A percentile compares a stretch with the other conserved stretches of the same genome.
Conservation (phyloP, 192 early-diverging fungal species). For the Ambispora gerdemannii region DNA sequence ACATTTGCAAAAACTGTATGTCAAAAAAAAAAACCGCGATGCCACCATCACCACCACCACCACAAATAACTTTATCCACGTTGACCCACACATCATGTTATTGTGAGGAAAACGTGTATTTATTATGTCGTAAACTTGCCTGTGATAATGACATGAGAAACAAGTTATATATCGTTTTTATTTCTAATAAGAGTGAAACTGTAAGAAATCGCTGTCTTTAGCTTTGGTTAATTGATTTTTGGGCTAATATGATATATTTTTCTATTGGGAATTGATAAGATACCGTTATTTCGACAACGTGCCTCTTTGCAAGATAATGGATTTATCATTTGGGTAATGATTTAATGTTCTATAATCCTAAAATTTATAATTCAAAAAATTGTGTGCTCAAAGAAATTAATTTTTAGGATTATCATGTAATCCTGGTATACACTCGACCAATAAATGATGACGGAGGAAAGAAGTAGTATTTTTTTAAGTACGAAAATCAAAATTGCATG, state of each 20-base stretch:
- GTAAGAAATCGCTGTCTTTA: not conserved
- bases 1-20: no score
- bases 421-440: constrained; percentile 13
- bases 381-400: no score
- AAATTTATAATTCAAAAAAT: no score
- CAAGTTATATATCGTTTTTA: constrained; percentile 13
- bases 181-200: constrained; percentile 9
- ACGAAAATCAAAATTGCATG: no score
- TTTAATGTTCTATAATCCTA: no score
- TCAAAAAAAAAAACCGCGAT: no score
- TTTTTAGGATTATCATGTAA: constrained; percentile 31
- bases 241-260: not conserved
- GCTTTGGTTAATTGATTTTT: not conserved
- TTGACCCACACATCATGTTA: constrained; percentile 11
- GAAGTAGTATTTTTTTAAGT: no score
- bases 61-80: no score
- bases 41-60: no score
- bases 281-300: constrained; percentile 13
- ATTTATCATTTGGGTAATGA: constrained; percentile 19
- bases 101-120: constrained; percentile 29
- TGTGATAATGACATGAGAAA: not conserved
- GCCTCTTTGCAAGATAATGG: not conserved
- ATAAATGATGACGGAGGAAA: no score
- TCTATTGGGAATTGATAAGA: not conserved
- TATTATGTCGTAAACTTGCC: constrained; percentile 5